These are phyloP conservation scores for Naematelia aurantialba DNA, from an alignment of 768 basidiomycete species.

Conservation along the genomic window DNA sequence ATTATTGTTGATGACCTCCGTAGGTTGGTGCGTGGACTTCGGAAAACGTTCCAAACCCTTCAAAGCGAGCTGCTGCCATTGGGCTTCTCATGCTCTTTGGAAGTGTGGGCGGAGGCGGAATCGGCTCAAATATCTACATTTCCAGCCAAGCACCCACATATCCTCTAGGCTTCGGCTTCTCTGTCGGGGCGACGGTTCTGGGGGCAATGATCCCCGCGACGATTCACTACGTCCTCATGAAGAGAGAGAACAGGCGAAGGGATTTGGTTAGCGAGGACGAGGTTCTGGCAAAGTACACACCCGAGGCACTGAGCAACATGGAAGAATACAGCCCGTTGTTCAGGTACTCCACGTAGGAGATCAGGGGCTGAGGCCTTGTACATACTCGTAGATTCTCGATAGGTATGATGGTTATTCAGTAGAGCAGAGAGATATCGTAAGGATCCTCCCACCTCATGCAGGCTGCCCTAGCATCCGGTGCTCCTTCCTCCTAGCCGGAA, in stretches of 20 bases:
- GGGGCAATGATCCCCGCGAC: slow-evolving; percentile 28
- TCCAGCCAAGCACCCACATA: slow-evolving; percentile 36
- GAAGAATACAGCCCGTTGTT: slow-evolving; percentile 38
- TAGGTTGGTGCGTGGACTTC: slow-evolving; percentile 34
- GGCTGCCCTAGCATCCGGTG: no score
- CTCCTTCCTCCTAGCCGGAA: no score
- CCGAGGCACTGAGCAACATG: slow-evolving; percentile 31
- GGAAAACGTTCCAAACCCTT: slow-evolving; percentile 32
- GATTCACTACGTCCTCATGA: slow-evolving; percentile 22
- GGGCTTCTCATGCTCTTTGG: slow-evolving; percentile 18
- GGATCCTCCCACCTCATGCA: no score
- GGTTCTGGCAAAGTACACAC: slow-evolving; percentile 27
- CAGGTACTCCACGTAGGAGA: slow-evolving; percentile 35
- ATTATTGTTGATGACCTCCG: no score
- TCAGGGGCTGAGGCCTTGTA: no score
- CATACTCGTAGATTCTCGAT: no score
- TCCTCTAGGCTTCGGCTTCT: slow-evolving; percentile 36
- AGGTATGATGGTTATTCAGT: no score
- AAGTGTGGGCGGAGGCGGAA: slow-evolving; percentile 23
- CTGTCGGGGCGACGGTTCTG: slow-evolving; percentile 22
- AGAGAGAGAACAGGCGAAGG: slow-evolving; percentile 27
- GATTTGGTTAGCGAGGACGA: slow-evolving; percentile 30
- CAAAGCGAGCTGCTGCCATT: slow-evolving; percentile 26
- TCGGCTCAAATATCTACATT: slow-evolving; percentile 33
- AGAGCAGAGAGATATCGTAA: no score